These are phyloP conservation scores for Aspergillus felis DNA, from an alignment of 2,329 filamentous ascomycete species.

Conservation along the genomic window DNA sequence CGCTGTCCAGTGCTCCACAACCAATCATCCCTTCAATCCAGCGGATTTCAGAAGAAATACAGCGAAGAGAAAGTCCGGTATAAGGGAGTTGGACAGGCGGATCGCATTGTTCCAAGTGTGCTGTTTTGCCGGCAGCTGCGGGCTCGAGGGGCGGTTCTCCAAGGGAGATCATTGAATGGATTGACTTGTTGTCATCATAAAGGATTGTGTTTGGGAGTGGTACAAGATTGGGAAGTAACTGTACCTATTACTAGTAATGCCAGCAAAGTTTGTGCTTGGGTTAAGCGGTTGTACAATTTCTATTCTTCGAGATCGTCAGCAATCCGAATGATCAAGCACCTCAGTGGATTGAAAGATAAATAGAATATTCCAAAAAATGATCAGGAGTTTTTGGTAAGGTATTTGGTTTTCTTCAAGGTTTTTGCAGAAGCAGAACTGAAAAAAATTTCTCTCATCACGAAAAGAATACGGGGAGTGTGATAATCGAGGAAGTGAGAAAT, in stretches of 20 bases:
- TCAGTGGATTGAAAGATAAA: slow-evolving; percentile 8
- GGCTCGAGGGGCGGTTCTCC: slow-evolving; percentile 37
- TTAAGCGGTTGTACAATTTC: not conserved
- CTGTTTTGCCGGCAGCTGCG: slow-evolving; percentile 16
- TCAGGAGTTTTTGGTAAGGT: slow-evolving; percentile 57
- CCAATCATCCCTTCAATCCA: slow-evolving; percentile 35
- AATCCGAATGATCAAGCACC: not conserved
- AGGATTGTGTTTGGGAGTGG: slow-evolving; percentile 17
- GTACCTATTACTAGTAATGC: slow-evolving; percentile 19
- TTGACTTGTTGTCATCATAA: slow-evolving; percentile 60
- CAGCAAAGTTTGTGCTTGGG: not conserved
- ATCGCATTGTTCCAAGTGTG: slow-evolving; percentile 21
- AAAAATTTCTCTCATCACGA: slow-evolving; percentile 49
- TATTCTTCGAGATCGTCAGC: slow-evolving; percentile 14
- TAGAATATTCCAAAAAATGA: slow-evolving; percentile 11
- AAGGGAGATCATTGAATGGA: slow-evolving; percentile 56
- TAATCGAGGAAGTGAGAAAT: not conserved
- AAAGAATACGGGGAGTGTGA: slow-evolving; percentile 9
- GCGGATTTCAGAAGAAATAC: slow-evolving; percentile 8
- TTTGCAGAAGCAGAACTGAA: slow-evolving; percentile 64
- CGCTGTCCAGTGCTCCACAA: slow-evolving; percentile 38
- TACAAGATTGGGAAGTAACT: slow-evolving; percentile 6
- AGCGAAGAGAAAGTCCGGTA: slow-evolving; percentile 39
- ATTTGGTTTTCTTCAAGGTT: slow-evolving; percentile 54
- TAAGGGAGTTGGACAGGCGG: slow-evolving; percentile 36